These are phyloP conservation scores for Paramecium pentaurelia DNA, from an alignment of 73 alveolate genomes.

Conservation along the genomic window DNA sequence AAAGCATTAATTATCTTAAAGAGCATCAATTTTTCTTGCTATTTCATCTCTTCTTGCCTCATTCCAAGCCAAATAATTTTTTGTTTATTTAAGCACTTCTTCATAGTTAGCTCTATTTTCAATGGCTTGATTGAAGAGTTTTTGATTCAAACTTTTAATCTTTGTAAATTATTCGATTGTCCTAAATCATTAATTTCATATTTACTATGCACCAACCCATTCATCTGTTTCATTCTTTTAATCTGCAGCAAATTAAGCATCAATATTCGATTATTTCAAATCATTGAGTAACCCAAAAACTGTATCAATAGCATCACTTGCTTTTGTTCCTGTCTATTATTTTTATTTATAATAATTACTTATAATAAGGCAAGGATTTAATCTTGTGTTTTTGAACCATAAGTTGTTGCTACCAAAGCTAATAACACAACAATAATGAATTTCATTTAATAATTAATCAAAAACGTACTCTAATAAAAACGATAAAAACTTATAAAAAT, in stretches of 20 bases:
- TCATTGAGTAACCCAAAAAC: conserved; percentile 22
- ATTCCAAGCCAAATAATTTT: conserved; percentile 47
- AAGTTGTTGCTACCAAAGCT: conserved; percentile 35
- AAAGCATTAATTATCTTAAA: conserved; percentile 15
- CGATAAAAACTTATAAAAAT: conserved; percentile 21
- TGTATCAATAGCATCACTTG: conserved; percentile 50
- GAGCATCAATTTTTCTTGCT: conserved; percentile 36
- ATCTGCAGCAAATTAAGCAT: conserved; percentile 49
- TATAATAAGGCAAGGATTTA: conserved; percentile 35
- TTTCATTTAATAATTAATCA: conserved; percentile 13
- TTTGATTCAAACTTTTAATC: neutral
- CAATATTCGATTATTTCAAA: conserved; percentile 25
- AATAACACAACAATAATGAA: conserved; percentile 10
- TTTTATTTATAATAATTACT: neutral
- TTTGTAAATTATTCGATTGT: conserved; percentile 42
- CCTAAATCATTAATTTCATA: neutral
- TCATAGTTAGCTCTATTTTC: conserved; percentile 4
- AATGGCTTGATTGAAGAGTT: neutral
- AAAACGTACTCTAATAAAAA: conserved; percentile 2
- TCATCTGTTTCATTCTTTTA: conserved; percentile 46
- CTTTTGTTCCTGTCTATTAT: conserved; percentile 39
- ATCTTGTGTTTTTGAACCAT: conserved; percentile 22
- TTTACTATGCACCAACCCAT: conserved; percentile 25
- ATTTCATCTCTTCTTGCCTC: conserved; percentile 44
- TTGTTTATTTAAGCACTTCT: conserved; percentile 1